A percentile compares a stretch with the other conserved stretches of the same genome.
Evolutionary conservation across 257 asterid genomes (phyloP).

Genomic region (Solanum arcanum): DNA sequence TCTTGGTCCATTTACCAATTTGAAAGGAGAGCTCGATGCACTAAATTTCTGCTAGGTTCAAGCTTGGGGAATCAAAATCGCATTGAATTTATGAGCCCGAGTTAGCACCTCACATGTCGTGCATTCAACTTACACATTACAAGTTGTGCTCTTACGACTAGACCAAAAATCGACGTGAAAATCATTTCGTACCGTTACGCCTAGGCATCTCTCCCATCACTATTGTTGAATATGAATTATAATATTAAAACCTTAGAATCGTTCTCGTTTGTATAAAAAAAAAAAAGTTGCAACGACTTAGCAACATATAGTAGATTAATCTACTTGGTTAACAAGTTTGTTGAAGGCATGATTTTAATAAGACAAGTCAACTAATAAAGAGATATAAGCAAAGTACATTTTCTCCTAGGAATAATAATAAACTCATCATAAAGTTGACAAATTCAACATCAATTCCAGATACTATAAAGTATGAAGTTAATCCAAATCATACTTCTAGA

Average conservation of each 20-base stretch:
- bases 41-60: not conserved
- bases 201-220: not conserved
- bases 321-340: not conserved
- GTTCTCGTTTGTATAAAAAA: not conserved
- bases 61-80: not conserved
- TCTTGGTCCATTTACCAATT: not conserved
- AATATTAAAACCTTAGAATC: not conserved
- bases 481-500: not conserved
- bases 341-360: not conserved
- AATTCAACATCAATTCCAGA: not conserved
- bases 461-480: not conserved
- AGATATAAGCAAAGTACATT: not conserved
- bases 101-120: not conserved
- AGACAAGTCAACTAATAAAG: not conserved
- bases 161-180: not conserved
- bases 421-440: not conserved
- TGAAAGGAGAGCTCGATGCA: not conserved
- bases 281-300: not conserved
- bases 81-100: not conserved
- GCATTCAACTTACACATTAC: not conserved
- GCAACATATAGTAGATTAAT: not conserved
- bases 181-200: not conserved
- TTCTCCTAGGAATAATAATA: not conserved
- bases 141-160: not conserved
- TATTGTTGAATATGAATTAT: not conserved